Base-by-base conservation (phyloP, 768 basidiomycete species). In the Sporobolomyces pararoseus region DNA sequence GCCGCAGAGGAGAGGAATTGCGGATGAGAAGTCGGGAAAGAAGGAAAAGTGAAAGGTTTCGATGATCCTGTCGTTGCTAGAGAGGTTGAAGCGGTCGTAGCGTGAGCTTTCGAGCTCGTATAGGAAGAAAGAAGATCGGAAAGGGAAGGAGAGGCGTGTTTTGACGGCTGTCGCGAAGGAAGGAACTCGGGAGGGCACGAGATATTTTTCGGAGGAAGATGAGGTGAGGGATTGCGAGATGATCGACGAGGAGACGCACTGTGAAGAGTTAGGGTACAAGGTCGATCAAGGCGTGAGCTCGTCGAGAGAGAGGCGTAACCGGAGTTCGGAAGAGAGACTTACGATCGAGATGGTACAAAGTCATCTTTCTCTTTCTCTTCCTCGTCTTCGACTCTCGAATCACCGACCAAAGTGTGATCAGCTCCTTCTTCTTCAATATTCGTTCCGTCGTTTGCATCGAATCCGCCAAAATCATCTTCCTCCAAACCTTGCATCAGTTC, bases 271-370 rank as follows among this genome's bases (percentile, higher is more conserved):
- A 9, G 39, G 39, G 17, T 42, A 9, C 39, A 51, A 51, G 9
- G 49, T 46, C 44, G 44, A n/a, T 46, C 44, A n/a, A 46, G 44
- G 44, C 44, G 50, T 29, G n/a, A n/a, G n/a, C n/a, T n/a, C n/a
- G n/a, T n/a, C n/a, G n/a, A n/a, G n/a, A n/a, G n/a, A n/a, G n/a
- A n/a, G n/a, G n/a, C n/a, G n/a, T n/a, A n/a, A n/a, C n/a, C n/a
- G n/a, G n/a, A n/a, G n/a, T n/a, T n/a, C n/a, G n/a, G n/a, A n/a
- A 19, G 53, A 32, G 29, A 29, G 53, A 54, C 17, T 32, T 9
- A 54, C 53, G 39, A 17, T n/a, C n/a, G n/a, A n/a, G n/a, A n/a
- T n/a, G n/a, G n/a, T n/a, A n/a, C n/a, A n/a, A n/a, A n/a, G n/a
- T 42, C 39, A 42, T 42, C 39, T 17, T 17, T 42, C 17, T 42